phyloP scores from a whole-genome alignment of 306 rosid species.

The Castanea mollissima region DNA sequence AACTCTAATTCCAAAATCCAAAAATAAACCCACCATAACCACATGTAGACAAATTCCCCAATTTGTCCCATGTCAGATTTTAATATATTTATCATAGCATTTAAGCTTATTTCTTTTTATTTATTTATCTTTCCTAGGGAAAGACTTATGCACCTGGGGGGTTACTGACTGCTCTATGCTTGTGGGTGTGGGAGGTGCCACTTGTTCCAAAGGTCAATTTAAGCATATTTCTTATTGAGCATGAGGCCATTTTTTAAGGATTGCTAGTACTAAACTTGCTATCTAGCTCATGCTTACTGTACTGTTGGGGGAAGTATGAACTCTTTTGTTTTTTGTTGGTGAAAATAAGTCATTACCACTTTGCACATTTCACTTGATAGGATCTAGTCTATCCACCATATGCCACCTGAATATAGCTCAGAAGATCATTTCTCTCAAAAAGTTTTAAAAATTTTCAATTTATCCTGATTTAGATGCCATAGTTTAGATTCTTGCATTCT shows the following conservation, averaged over 20 bases:
- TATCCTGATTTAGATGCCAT: not conserved
- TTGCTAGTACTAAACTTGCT: not conserved
- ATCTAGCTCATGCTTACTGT: not conserved
- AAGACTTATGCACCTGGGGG: too few species aligned
- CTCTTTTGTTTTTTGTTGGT: not conserved
- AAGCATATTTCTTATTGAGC: not conserved
- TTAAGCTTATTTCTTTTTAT: not conserved
- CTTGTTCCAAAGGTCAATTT: too few species aligned
- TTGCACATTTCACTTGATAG: not conserved
- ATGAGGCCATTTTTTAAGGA: not conserved
- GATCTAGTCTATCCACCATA: not conserved
- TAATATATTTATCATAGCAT: not conserved
- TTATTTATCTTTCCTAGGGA: too few species aligned
- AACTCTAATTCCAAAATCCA: too few species aligned
- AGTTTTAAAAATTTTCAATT: not conserved
- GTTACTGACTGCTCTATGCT: too few species aligned
- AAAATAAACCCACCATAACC: too few species aligned
- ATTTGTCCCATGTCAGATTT: not conserved
- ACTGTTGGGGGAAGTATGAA: not conserved
- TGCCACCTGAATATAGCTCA: not conserved
- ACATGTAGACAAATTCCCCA: too few species aligned
- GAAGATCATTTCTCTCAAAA: not conserved
- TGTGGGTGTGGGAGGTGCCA: too few species aligned
- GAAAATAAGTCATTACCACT: not conserved
- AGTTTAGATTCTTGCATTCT: too few species aligned